Evolutionary conservation across 345 rosid species (phyloP), one percentile per base, ranked within the genome.

Genomic region (Gossypium turneri): DNA sequence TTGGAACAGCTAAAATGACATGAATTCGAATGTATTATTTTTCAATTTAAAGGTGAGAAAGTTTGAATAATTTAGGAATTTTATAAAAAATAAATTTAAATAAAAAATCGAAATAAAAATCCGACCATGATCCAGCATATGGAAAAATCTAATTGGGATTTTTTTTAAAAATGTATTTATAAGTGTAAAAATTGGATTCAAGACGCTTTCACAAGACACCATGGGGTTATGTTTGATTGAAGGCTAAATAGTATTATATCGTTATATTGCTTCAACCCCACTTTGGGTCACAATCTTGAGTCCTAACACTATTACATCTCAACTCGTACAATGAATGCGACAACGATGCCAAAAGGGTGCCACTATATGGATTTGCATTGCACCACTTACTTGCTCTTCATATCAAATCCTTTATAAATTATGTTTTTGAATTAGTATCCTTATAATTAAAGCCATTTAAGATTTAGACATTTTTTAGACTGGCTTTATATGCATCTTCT

Each of bases 241-340:
- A 17, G 73, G 25, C 60, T n/a, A 12, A 3, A 29, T 13, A 12
- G 2, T 20, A 57, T 20, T 59, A 25, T 34, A 62, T 70, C 34
- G 73, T n/a, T 56, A 34, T n/a, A 34, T 53, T 53, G 50, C 48
- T 53, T 16, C 62, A 34, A 55, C 63, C 74, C 51, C 74, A 71
- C 63, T 71, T 34, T n/a, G 62, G 50, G 48, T 70, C 74, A 19
- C 74, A n/a, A 55, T 70, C 34, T 9, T 12, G 63, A 71, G 63
- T 55, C 25, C 12, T 19, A 41, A 29, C n/a, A 12, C 63, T 34
- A 5, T 12, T 70, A 70, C 62, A 70, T 70, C 62, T 70, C 74
- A 70, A 55, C 74, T 45, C 50, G 25, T 53, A n/a, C 19, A 55
- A 55, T 71, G 63, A 71, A 71, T 56, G 50, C 22, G 63, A 71